Conservation (phyloP, 345 rosid species). For the Hevea brasiliensis region DNA sequence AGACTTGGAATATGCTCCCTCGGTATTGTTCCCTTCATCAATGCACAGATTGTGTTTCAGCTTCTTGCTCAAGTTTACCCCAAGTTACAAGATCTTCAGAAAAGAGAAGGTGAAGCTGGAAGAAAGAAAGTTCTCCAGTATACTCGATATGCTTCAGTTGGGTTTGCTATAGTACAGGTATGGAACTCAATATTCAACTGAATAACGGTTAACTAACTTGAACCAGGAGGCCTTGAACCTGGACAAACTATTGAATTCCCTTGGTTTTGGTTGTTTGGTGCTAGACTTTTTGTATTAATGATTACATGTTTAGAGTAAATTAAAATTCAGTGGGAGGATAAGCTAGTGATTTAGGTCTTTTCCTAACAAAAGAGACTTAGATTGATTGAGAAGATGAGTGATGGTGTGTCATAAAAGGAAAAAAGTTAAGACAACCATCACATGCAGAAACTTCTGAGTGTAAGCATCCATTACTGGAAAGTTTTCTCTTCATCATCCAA, state of each 20-base stretch:
- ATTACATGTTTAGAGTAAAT: background rate
- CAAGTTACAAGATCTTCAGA: slow-evolving; percentile 98
- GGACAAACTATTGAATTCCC: background rate
- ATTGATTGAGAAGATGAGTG: background rate
- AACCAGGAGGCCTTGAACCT: slow-evolving; percentile 1
- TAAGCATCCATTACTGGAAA: background rate
- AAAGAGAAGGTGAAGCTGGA: slow-evolving; percentile 98
- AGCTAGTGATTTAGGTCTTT: background rate
- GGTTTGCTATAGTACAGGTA: slow-evolving; percentile 86
- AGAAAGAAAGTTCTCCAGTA: slow-evolving; percentile 94
- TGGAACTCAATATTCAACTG: background rate
- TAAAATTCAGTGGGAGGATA: background rate
- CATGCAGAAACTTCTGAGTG: background rate
- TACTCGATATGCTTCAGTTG: slow-evolving; percentile 91
- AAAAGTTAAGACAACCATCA: background rate
- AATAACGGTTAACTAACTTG: slow-evolving; percentile 12
- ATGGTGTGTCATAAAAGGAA: background rate
- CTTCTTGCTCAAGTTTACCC: slow-evolving; percentile 96
- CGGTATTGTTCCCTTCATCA: slow-evolving; percentile 95
- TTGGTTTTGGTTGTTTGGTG: slow-evolving; percentile 2
- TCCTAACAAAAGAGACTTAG: background rate
- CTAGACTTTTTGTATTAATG: background rate
- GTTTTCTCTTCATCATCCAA: background rate
- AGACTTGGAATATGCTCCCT: slow-evolving; percentile 95
- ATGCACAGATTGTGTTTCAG: slow-evolving; percentile 95